phyloP scores from a whole-genome alignment of 1,139 yeast genomes.

The Hansenula sp. region DNA sequence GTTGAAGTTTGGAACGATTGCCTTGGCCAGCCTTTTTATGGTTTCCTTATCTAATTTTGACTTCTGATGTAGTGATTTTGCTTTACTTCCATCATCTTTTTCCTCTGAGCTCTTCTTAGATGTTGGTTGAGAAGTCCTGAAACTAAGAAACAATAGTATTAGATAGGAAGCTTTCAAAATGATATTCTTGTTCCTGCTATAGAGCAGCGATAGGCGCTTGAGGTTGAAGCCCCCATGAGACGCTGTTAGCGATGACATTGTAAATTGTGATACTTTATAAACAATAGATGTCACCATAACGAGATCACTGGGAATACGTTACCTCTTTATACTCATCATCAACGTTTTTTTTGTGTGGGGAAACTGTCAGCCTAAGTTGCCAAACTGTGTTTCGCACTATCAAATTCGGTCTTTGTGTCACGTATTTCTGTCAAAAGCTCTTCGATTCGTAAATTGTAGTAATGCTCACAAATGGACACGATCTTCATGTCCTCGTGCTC shows the following conservation, averaged over 20 bases:
- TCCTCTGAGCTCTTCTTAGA: neutral
- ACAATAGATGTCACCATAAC: no score
- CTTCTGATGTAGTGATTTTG: neutral
- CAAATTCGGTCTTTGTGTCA: conserved; percentile 6
- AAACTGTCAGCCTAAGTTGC: neutral
- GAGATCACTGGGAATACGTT: no score
- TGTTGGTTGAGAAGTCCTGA: conserved; percentile 12
- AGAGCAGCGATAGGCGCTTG: conserved; percentile 21
- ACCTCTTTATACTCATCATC: no score
- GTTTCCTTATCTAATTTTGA: neutral
- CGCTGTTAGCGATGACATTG: no score
- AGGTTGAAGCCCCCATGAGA: neutral
- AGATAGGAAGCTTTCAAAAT: conserved; percentile 47
- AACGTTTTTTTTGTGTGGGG: no score
- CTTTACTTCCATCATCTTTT: neutral
- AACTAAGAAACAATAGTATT: conserved; percentile 30
- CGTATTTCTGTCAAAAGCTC: conserved; percentile 13
- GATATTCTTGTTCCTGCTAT: conserved; percentile 39
- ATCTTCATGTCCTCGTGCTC: conserved; percentile 8
- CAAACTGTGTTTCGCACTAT: conserved; percentile 5
- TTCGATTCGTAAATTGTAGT: conserved; percentile 11
- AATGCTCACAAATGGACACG: conserved; percentile 18
- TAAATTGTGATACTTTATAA: neutral
- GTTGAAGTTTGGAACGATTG: conserved; percentile 20
- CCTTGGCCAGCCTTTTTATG: neutral